Base-by-base conservation (phyloP, 2,329 filamentous ascomycete genomes). In the Rutstroemia sp. region DNA sequence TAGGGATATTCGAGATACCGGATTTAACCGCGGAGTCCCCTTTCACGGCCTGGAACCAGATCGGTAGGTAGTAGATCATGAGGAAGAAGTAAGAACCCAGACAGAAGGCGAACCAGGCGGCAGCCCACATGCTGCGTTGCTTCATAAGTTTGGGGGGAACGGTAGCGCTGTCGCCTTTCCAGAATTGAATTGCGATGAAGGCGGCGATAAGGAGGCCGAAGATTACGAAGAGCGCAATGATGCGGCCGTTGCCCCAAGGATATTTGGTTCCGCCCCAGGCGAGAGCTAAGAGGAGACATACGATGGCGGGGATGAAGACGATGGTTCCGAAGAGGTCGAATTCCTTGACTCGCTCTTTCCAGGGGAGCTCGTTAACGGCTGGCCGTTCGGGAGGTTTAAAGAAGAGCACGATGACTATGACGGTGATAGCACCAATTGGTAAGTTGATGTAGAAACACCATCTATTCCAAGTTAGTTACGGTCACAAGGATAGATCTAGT, bases 41-140 rank as follows among this genome's bases (percentile, higher is more conserved):
- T 44, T 74, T 72, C 49, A 77, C 72, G 1, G 73, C 74, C 56
- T 78, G 75, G 63, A 77, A 77, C 65, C 76, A 74, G 58, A 80
- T 78, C 41, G 79, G 73, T 25, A 76, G 70, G 39, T 73, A 73
- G 30, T 77, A 74, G 59, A 73, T 73, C 46, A 75, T 62, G 30
- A 72, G 61, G 58, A 74, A 71, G 57, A 76, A 66, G 51, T 64
- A 67, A 34, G 64, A 60, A 18, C 65, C 65, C 46, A 76, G 64
- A 56, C 67, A 71, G 55, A 71, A 67, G 6, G 69, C 56, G 56
- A 71, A 73, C 30, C 62, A 62, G 21, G 66, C 57, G 2, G 71
- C 69, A 10, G 63, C 62, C 39, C 65, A 65, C 50, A 75, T 69
- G 46, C 66, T 71, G 16, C 74, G 69, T 27, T 72, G 65, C 41